These are phyloP conservation scores for Coemansia sp. DNA, from an alignment of 192 early-diverging fungal species.

Conservation along the genomic window DNA sequence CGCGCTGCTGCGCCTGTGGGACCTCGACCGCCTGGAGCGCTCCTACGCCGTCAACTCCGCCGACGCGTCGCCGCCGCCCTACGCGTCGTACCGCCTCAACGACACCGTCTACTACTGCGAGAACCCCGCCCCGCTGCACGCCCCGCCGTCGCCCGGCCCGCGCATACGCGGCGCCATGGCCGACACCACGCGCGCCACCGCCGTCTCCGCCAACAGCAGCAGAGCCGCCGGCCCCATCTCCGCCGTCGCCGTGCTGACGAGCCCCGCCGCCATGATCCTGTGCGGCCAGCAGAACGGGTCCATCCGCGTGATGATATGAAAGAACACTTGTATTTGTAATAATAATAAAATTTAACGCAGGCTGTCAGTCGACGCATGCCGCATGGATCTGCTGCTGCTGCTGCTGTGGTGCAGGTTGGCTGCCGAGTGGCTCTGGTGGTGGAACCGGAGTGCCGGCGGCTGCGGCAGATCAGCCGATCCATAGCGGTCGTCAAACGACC, in stretches of 20 bases:
- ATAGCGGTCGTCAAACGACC: slow-evolving; percentile 7
- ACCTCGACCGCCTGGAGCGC: slow-evolving; percentile 65
- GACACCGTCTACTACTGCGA: slow-evolving; percentile 54
- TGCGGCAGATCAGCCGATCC: not conserved
- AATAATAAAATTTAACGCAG: not conserved
- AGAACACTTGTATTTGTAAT: too few species aligned
- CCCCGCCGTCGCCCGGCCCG: slow-evolving; percentile 22
- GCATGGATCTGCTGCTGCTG: not conserved
- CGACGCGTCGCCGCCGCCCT: slow-evolving; percentile 25
- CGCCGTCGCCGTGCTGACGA: slow-evolving; percentile 21
- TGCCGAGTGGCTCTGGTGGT: slow-evolving; percentile 43
- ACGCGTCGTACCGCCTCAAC: slow-evolving; percentile 44
- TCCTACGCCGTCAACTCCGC: slow-evolving; percentile 65
- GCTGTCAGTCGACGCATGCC: slow-evolving; percentile 18
- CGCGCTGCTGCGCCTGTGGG: slow-evolving; percentile 87
- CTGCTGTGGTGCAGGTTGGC: slow-evolving; percentile 15
- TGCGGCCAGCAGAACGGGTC: slow-evolving; percentile 39
- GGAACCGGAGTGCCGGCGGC: slow-evolving; percentile 31
- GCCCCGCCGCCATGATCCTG: slow-evolving; percentile 39
- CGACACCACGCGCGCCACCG: not conserved
- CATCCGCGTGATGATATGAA: slow-evolving; percentile 27
- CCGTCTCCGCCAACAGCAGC: slow-evolving; percentile 27
- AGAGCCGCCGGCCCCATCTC: slow-evolving; percentile 36
- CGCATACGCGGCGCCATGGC: slow-evolving; percentile 13
- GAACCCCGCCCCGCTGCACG: slow-evolving; percentile 21